Evolutionary conservation across 192 early-diverging fungal species (phyloP), one percentile per base, ranked within the genome.

Genomic region (Cladochytrium replicatum): DNA sequence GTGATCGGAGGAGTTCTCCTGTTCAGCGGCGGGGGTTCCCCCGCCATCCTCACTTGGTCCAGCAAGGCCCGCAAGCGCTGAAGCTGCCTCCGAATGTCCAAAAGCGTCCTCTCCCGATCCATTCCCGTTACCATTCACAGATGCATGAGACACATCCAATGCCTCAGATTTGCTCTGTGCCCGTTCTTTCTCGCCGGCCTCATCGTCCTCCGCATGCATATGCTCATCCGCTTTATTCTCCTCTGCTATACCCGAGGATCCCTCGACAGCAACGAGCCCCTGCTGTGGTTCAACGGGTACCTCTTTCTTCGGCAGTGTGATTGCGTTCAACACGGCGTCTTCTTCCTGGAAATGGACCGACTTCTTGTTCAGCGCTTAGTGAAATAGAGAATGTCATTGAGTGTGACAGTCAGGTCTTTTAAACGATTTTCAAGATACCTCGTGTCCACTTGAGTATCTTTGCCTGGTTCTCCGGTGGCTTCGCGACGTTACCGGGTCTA

Each of bases 301-400:
- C 21, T 55, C 48, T n/a, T 30, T 21, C 29, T 21, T 27, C 6
- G 43, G n/a, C 2, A 34, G 24, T 15, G 4, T 31, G 9, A 11
- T 9, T 44, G 9, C 19, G 13, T 9, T 44, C 6, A 55, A 29
- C 32, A 37, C 21, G 29, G 4, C 50, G n/a, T 55, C 54, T 55
- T 55, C 54, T 9, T 41, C 32, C 31, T 34, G 49, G 5, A 26
- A 26, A 26, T 55, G 46, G 26, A 55, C 43, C 9, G 27, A 21
- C 29, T 50, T 31, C 42, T 42, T 55, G 25, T 42, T 55, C 2
- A 55, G 3, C 25, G 49, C 49, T 41, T 38, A 22, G 49, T 55
- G 13, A 37, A 37, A 13, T 13, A 37, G 17, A 13, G 17, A 37
- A 37, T 37, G 13, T 13, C 13, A 37, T 13, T 37, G 13, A 37